Conservation (phyloP, 495 filamentous ascomycete genomes). For the Neurospora tetraspora region DNA sequence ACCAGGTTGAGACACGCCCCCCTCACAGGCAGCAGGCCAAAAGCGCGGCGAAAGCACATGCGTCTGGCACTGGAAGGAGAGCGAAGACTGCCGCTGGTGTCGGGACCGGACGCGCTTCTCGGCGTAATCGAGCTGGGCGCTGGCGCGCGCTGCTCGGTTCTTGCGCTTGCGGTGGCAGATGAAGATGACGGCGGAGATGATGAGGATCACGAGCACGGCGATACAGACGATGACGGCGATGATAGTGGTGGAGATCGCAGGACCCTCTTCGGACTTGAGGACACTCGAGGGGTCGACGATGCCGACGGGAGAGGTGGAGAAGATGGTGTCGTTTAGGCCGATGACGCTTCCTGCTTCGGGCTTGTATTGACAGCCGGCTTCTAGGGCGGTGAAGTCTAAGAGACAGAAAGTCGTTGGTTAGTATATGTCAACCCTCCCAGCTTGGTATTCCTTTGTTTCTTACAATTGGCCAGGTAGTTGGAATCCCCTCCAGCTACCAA, state of each 20-base stretch:
- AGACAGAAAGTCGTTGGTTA: constrained; percentile 6
- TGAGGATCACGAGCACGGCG: constrained; percentile 19
- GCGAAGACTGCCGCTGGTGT: constrained; percentile 27
- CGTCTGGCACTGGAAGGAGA: constrained; percentile 41
- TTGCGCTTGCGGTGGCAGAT: constrained; percentile 29
- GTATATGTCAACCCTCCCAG: neutral
- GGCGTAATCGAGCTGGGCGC: constrained; percentile 13
- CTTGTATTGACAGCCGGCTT: constrained; percentile 40
- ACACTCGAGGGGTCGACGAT: constrained; percentile 29
- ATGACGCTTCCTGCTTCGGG: constrained; percentile 30
- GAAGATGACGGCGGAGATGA: constrained; percentile 22
- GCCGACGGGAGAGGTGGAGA: constrained; percentile 28
- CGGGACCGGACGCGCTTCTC: constrained; percentile 9
- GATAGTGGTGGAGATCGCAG: constrained; percentile 15
- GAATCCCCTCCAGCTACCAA: constrained; percentile 26
- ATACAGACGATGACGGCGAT: constrained; percentile 34
- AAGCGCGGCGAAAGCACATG: constrained; percentile 32
- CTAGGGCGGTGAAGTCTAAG: constrained; percentile 33
- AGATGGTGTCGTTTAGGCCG: constrained; percentile 38
- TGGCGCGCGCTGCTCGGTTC: constrained; percentile 24
- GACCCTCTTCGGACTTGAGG: neutral
- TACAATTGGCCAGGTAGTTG: constrained; percentile 34
- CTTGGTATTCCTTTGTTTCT: neutral
- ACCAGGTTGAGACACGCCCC: neutral
- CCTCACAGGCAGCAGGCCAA: constrained; percentile 18